Evolutionary conservation across 768 basidiomycete species (phyloP), one percentile per base, ranked within the genome.

Genomic region (Russula dissimulans): DNA sequence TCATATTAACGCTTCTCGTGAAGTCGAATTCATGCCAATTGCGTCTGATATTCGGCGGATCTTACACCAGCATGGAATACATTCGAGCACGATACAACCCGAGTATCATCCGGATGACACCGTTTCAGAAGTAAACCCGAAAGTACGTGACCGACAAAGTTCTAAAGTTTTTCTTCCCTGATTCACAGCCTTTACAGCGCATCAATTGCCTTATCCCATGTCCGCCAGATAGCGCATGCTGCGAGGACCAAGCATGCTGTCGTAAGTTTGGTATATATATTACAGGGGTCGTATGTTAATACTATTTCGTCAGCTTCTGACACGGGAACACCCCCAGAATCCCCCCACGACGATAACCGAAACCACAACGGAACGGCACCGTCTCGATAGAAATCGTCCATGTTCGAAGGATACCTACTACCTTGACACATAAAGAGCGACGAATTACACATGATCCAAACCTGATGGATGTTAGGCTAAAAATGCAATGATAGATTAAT

Each of bases 1-100:
- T 29, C 97, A 99, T 73, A 91, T 99, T 50, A 81, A 90, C 66
- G 84, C 93, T 8, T 85, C 85, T 42, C 80, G 85, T 51, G 82
- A 83, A 22, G 80, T 84, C 57, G 94, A 97, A 68, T 98, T 97
- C 70, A 97, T 97, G 91, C 83, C 80, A 2, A 82, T 95, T 52
- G 91, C 91, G 15, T 82, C 81, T 42, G 82, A 87, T 45, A 95
- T 99, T 64, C 81, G 94, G 58, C 82, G 85, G 71, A 83, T 81
- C 1, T 79, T 98, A 57, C 97, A 98, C 70, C 77, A 87, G 48
- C 89, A 90, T 67, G 95, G 95, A 31, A 93, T 99, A 59, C 97
- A 98, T 74, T 91, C 89, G 5, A 86, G 88, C 65, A 97, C 94
- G 2, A 95, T 97, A 61, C 94, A 97, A 67, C 94, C 94, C 6